phyloP scores from a whole-genome alignment of 2,329 filamentous ascomycete species.

The Seiridium cupressi region DNA sequence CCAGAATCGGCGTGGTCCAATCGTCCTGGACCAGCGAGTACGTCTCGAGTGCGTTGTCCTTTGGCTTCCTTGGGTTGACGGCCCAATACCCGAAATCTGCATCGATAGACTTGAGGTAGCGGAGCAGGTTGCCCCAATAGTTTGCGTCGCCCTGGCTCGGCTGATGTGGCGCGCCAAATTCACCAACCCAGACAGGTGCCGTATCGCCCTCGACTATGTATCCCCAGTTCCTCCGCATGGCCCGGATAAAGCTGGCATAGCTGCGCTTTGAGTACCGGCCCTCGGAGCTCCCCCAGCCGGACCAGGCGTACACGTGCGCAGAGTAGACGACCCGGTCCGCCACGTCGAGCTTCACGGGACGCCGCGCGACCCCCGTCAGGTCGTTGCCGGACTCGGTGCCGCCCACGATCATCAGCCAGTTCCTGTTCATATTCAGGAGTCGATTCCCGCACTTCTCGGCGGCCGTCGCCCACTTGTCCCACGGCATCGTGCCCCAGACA shows the following conservation, averaged over 20 bases:
- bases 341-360: slow-evolving; percentile 57
- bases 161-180: slow-evolving; percentile 57
- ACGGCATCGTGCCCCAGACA: slow-evolving; percentile 67
- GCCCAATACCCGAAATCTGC: slow-evolving; percentile 72
- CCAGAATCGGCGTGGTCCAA: slow-evolving; percentile 61
- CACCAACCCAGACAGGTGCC: slow-evolving; percentile 67
- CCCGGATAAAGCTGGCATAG: slow-evolving; percentile 60
- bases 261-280: slow-evolving; percentile 59
- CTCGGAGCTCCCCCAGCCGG: slow-evolving; percentile 62
- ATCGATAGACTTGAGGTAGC: slow-evolving; percentile 55
- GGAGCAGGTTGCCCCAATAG: slow-evolving; percentile 65
- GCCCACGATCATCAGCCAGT: slow-evolving; percentile 68
- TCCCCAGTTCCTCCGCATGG: slow-evolving; percentile 66
- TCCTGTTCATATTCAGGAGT: slow-evolving; percentile 55
- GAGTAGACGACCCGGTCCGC: slow-evolving; percentile 62
- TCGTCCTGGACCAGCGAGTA: slow-evolving; percentile 63
- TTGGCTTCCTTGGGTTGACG: slow-evolving; percentile 64
- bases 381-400: slow-evolving; percentile 68
- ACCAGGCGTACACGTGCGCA: slow-evolving; percentile 68
- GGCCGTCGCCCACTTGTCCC: slow-evolving; percentile 62
- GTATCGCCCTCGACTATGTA: slow-evolving; percentile 56
- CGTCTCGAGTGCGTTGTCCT: slow-evolving; percentile 53
- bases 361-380: slow-evolving; percentile 50
- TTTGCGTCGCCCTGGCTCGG: slow-evolving; percentile 57
- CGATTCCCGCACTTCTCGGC: slow-evolving; percentile 63